Evolutionary conservation across 768 basidiomycete genomes (phyloP).

Genomic region (Sistotremastrum suecicum): DNA sequence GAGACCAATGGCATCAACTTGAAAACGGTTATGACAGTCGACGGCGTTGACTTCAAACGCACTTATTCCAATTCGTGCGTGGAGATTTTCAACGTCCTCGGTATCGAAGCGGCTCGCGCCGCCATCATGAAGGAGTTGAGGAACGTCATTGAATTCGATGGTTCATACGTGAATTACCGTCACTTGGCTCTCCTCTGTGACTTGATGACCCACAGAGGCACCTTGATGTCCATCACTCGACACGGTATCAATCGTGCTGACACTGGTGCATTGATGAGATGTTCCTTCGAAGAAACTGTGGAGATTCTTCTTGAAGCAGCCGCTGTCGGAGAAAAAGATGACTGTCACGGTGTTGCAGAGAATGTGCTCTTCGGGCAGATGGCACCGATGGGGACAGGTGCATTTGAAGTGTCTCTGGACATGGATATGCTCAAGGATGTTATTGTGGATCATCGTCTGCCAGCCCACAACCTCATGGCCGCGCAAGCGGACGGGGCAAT

Average conservation of each 20-base stretch:
- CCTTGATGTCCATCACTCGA: slow-evolving; percentile 95
- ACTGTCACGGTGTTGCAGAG: slow-evolving; percentile 97
- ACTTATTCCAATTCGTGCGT: slow-evolving; percentile 97
- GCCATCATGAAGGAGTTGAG: slow-evolving; percentile 91
- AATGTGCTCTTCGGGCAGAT: slow-evolving; percentile 98
- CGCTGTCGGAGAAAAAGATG: slow-evolving; percentile 94
- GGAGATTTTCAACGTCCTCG: slow-evolving; percentile 87
- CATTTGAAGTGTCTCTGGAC: slow-evolving; percentile 91
- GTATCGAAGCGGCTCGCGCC: slow-evolving; percentile 92
- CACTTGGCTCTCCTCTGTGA: slow-evolving; percentile 95
- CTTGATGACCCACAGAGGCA: slow-evolving; percentile 92
- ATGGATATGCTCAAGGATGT: slow-evolving; percentile 98
- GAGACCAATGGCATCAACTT: slow-evolving; percentile 97
- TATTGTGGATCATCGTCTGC: slow-evolving; percentile 89
- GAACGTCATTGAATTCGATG: slow-evolving; percentile 96
- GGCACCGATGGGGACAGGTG: slow-evolving; percentile 99
- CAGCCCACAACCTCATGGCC: slow-evolving; percentile 67
- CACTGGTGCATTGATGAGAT: slow-evolving; percentile 97
- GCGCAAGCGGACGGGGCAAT: slow-evolving; percentile 76
- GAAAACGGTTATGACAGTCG: slow-evolving; percentile 88
- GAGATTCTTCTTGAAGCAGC: slow-evolving; percentile 99
- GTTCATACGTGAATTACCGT: slow-evolving; percentile 98
- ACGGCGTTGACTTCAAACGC: slow-evolving; percentile 84
- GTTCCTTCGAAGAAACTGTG: slow-evolving; percentile 99
- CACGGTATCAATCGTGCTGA: slow-evolving; percentile 99